phyloP scores from a whole-genome alignment of 2,329 filamentous ascomycete species.

The Diaporthe capsici region DNA sequence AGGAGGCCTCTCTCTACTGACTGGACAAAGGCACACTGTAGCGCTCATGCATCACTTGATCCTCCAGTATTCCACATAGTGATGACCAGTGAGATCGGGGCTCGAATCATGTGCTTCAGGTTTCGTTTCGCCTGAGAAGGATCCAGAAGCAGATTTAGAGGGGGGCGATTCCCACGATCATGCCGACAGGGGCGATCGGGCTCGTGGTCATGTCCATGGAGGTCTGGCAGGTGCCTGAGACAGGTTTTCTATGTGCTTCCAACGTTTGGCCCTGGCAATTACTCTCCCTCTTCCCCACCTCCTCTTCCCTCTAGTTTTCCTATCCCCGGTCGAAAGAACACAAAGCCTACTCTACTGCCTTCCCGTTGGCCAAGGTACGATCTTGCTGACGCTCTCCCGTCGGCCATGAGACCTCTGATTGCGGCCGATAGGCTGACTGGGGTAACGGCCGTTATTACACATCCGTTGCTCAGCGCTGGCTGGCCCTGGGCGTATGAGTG shows the following conservation, averaged over 20 bases:
- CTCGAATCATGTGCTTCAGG: not conserved
- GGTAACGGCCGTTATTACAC: not conserved
- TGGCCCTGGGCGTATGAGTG: not conserved
- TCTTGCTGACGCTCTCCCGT: not conserved
- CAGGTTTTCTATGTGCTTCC: not conserved
- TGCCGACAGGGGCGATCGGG: not conserved
- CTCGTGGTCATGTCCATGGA: not conserved
- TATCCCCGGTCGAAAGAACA: not conserved
- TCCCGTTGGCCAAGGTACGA: slow-evolving; percentile 13
- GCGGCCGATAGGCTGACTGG: slow-evolving; percentile 10
- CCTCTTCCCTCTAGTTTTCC: too few species aligned
- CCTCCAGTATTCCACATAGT: not conserved
- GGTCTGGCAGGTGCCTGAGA: not conserved
- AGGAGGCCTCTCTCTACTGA: not conserved
- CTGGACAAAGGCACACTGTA: not conserved
- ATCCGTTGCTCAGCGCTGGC: not conserved
- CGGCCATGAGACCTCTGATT: not conserved
- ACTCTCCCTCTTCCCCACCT: too few species aligned
- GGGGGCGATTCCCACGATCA: not conserved
- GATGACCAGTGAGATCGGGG: not conserved
- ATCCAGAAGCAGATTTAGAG: not conserved
- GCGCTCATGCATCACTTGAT: not conserved
- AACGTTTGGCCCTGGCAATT: not conserved
- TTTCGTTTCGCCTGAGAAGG: not conserved
- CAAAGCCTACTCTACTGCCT: not conserved